Percentiles rank a stretch among this genome's conserved stretches.
phyloP scores from a whole-genome alignment of 352 stramenopile genomes.

The Phytophthora pistaciae region DNA sequence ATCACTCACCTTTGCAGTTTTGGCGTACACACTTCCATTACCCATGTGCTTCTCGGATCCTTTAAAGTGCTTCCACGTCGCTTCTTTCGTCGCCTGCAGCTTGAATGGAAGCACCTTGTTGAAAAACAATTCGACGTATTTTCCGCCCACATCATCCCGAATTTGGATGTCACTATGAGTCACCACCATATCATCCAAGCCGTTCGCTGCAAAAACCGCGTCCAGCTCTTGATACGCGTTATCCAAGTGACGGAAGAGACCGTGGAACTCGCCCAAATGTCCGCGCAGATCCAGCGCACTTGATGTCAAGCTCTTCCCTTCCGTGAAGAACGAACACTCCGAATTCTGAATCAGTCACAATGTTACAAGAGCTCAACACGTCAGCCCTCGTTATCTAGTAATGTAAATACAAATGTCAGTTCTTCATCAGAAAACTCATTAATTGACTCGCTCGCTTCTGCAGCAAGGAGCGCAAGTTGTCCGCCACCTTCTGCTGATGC shows the following conservation, averaged over 20 bases:
- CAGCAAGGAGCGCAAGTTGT: conserved; percentile 18
- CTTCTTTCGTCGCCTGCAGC: conserved; percentile 31
- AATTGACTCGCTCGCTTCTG: conserved; percentile 31
- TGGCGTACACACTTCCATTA: conserved; percentile 43
- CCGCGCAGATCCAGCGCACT: conserved; percentile 17
- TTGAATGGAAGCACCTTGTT: conserved; percentile 58
- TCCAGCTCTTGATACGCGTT: conserved; percentile 36
- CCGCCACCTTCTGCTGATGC: conserved; percentile 30
- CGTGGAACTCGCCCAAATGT: conserved; percentile 34
- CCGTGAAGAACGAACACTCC: conserved; percentile 30
- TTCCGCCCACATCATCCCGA: conserved; percentile 31
- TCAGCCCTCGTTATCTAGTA: not conserved
- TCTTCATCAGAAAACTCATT: not conserved
- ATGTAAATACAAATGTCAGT: too few relatives aligned
- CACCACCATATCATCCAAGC: conserved; percentile 30
- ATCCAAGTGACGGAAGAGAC: conserved; percentile 33
- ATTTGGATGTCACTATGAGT: conserved; percentile 39
- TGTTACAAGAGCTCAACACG: not conserved
- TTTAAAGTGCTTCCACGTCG: conserved; percentile 45
- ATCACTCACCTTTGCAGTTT: conserved; percentile 31
- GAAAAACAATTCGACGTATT: conserved; percentile 45
- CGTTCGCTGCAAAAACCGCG: conserved; percentile 34
- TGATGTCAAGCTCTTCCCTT: conserved; percentile 15
- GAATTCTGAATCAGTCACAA: not conserved
- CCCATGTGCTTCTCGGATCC: conserved; percentile 36